Base-by-base conservation (phyloP, 176 grass and related monocot species). In the Zoysia japonica region DNA sequence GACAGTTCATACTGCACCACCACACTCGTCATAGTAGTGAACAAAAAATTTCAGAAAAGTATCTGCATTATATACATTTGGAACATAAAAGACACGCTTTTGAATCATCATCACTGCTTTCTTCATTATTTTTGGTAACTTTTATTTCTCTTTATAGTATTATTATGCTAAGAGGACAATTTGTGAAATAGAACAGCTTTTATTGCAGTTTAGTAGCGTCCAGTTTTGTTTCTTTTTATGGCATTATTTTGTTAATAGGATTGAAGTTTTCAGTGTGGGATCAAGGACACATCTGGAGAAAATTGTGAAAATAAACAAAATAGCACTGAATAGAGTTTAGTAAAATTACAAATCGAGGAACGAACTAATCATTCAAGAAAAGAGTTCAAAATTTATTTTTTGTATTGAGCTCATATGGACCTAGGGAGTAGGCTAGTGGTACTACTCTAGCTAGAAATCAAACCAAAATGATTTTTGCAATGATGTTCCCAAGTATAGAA, bases 401-500 rank as follows among this genome's bases (percentile, higher is more conserved):
- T 54, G 62, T 51, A 68, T 68, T 28, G 17, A 72, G 79, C 47
- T 56, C 69, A 50, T 65, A 65, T 15, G 10, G 19, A 43, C 17
- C 70, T 46, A 63, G 55, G 55, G 14, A 53, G 38, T 38, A 71
- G 45, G 55, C 15, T 77, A 52, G 13, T 63, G 45, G 64, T 36
- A 9, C 3, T 6, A 39, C 2, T 7, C 9, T 61, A 69, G 28
- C 13, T 17, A 19, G 38, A 61, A 39, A 68, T 68, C 10, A 59
- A 43, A 61, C 36, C 11, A 14, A 41, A 79, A 74, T 62, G 11
- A 15, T 53, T 84, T 74, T 28, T 68, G 11, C 68, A 74, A 84
- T 54, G 69, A 88, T 84, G 76, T 10, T 69, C 69, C 75, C 86
- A 54, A 61, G 80, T 78, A 72, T 79, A 88, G 38, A 79, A 83